These are phyloP conservation scores for Neopestalotiopsis sp. DNA, from an alignment of 2,329 filamentous ascomycete genomes.

Conservation along the genomic window DNA sequence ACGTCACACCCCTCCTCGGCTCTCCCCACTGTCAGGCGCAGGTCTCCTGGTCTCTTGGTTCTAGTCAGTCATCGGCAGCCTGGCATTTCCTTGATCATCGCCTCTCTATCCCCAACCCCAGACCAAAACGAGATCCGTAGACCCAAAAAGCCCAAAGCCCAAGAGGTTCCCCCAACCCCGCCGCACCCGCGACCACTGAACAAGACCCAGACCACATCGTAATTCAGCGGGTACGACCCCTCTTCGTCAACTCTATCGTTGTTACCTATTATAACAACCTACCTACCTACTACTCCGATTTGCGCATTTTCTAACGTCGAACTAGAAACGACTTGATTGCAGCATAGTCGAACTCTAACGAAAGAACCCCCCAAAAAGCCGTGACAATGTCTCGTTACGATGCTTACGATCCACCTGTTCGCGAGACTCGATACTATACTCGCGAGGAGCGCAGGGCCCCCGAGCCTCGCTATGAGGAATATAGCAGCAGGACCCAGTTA, in stretches of 20 bases:
- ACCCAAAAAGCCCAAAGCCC: not conserved
- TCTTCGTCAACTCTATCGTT: slow-evolving; percentile 14
- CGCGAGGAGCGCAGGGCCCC: slow-evolving; percentile 56
- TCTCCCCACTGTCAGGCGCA: not conserved
- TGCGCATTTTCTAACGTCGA: not conserved
- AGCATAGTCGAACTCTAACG: slow-evolving; percentile 73
- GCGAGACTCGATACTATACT: slow-evolving; percentile 55
- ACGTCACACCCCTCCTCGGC: not conserved
- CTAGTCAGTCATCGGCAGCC: not conserved
- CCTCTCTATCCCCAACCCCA: not conserved
- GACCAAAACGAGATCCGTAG: not conserved
- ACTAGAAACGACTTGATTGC: not conserved
- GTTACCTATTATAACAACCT: not conserved
- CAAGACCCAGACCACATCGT: not conserved
- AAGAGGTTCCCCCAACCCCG: not conserved
- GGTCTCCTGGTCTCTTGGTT: too few relatives aligned
- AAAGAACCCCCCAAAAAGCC: slow-evolving; percentile 16
- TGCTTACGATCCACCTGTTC: slow-evolving; percentile 52
- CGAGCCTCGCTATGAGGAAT: slow-evolving; percentile 57
- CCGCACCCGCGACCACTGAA: not conserved
- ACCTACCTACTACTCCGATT: not conserved
- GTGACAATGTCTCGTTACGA: slow-evolving; percentile 57
- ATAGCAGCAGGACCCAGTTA: slow-evolving; percentile 48
- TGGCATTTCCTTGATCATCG: not conserved
- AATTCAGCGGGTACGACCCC: slow-evolving; percentile 12